Evolutionary conservation across 495 filamentous ascomycete species (phyloP), one percentile per base, ranked within the genome.

Genomic region (Lophiostoma macrostomum): DNA sequence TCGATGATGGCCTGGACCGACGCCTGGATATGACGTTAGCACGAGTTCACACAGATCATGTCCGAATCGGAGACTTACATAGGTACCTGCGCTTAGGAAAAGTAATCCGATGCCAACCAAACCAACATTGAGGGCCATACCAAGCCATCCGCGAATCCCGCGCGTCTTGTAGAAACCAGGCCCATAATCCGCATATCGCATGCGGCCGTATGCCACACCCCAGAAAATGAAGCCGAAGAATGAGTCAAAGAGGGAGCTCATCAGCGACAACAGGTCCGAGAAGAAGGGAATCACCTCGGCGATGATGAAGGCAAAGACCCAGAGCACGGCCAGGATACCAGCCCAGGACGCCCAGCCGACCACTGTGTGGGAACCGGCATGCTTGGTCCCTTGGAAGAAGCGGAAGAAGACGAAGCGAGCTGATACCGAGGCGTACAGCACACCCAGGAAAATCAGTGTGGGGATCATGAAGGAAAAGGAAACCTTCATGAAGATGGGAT

Each of bases 181-280:
- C 2, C 83, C 80, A 54, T 85, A 75, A 49, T 91, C 87, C 0
- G 76, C 83, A 34, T 70, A 66, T 13, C 88, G 75, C 89, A 95
- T 90, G 25, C 87, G 81, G 55, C 93, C 76, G 65, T 93, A 95
- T 1, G 89, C 89, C 4, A 87, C 79, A 24, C 88, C 89, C 89
- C 89, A 95, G 76, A 93, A 95, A 62, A 94, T 91, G 71, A 91
- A 95, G 14, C 89, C 89, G 54, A 95, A 95, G 73, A 93, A 94
- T 20, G 85, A 89, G 68, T 95, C 89, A 61, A 95, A 95, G 12
- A 95, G 78, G 14, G 87, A 87, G 57, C 87, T 91, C 87, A 94
- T 90, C 44, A 95, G 78, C 6, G 84, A 85, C 8, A 91, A 74
- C 29, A 95, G 74, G 43, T 87, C 86, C 22, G 83, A 83, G 73